A percentile compares a stretch with the other conserved stretches of the same genome.
These are phyloP conservation scores for Trichophyton verrucosum DNA, from an alignment of 2,329 filamentous ascomycete species.

Conservation along the genomic window DNA sequence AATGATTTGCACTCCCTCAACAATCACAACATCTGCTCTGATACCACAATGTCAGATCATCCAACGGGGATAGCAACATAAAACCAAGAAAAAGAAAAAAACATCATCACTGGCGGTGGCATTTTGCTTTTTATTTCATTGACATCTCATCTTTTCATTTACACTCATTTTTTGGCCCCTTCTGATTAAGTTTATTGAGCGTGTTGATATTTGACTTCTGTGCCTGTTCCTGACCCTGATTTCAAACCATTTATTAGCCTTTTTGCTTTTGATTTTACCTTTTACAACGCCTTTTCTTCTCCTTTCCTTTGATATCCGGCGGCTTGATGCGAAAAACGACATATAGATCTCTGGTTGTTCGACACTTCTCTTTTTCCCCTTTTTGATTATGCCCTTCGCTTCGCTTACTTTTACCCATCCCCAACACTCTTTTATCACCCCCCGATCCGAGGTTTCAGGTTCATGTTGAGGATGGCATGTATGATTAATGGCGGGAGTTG, in stretches of 20 bases:
- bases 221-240: neutral
- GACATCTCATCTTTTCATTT: neutral
- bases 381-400: neutral
- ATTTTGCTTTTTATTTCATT: neutral
- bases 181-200: slow-evolving; percentile 3
- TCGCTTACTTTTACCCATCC: neutral
- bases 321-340: slow-evolving; percentile 3
- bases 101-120: neutral
- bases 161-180: neutral
- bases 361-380: neutral
- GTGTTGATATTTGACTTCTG: neutral
- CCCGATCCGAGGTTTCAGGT: neutral
- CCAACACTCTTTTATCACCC: neutral
- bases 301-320: neutral
- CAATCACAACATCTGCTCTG: neutral
- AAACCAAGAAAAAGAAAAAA: neutral
- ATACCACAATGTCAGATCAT: neutral
- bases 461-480: slow-evolving; percentile 2
- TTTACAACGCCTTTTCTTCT: neutral
- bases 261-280: neutral
- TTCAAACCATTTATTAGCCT: neutral
- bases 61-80: neutral
- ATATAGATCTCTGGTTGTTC: slow-evolving; percentile 1
- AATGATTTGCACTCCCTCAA: neutral
- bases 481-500: slow-evolving; percentile 2